Evolutionary conservation across 352 stramenopile genomes (phyloP).

Genomic region (Ophiocytium majus): DNA sequence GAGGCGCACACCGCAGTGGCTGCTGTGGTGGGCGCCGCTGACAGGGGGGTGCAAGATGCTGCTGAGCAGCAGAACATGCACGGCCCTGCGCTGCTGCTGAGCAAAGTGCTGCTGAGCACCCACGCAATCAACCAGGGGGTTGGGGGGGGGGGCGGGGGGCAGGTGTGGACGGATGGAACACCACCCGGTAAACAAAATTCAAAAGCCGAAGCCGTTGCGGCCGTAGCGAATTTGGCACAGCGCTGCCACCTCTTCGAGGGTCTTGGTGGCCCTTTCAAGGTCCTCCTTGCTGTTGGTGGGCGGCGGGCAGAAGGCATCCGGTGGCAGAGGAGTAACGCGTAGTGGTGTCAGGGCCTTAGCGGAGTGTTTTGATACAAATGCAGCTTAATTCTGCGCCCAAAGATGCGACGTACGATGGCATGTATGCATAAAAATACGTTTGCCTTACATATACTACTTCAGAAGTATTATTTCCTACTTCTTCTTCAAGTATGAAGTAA

Average conservation of each 20-base stretch:
- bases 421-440: not conserved
- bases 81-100: too few species aligned
- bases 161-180: too few species aligned
- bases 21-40: too few species aligned
- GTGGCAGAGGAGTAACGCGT: not conserved
- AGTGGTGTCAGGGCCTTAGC: not conserved
- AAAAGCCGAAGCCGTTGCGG: constrained; percentile 18
- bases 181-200: too few species aligned
- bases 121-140: too few species aligned
- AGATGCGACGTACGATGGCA: not conserved
- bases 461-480: not conserved
- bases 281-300: constrained; percentile 1
- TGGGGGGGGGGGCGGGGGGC: too few species aligned
- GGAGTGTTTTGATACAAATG: not conserved
- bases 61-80: too few species aligned
- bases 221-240: constrained; percentile 12
- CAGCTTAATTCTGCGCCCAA: not conserved
- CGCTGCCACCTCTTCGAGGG: not conserved
- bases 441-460: not conserved
- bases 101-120: too few species aligned
- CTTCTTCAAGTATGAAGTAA: too few species aligned
- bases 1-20: too few species aligned
- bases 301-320: not conserved
- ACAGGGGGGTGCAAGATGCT: too few species aligned
- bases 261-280: not conserved